phyloP scores from a whole-genome alignment of 2,329 filamentous ascomycete genomes.

The Polychaeton citri region DNA sequence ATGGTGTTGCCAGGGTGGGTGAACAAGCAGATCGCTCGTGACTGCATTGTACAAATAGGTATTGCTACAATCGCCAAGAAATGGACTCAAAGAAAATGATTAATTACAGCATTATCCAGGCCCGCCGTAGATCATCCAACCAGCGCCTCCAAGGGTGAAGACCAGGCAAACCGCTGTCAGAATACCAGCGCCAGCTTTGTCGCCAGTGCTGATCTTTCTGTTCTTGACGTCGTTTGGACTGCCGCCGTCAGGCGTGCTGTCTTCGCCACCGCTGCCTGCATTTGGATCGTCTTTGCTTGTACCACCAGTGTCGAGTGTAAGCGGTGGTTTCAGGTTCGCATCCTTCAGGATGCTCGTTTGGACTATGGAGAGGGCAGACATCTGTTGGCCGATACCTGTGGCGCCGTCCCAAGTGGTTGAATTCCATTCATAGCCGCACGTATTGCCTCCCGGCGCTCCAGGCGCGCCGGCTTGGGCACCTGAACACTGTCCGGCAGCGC shows the following conservation, averaged over 20 bases:
- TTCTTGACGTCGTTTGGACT: neutral
- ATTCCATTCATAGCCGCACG: slow-evolving; percentile 29
- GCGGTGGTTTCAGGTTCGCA: slow-evolving; percentile 9
- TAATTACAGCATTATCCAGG: neutral
- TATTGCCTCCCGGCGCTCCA: slow-evolving; percentile 20
- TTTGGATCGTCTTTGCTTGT: slow-evolving; percentile 33
- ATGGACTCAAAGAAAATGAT: neutral
- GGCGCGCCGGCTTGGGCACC: slow-evolving; percentile 30
- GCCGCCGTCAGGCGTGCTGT: slow-evolving; percentile 15
- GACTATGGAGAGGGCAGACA: slow-evolving; percentile 40
- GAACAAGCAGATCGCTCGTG: neutral
- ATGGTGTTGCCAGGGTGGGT: neutral
- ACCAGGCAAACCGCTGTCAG: slow-evolving; percentile 45
- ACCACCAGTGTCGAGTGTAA: slow-evolving; percentile 37
- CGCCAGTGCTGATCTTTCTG: slow-evolving; percentile 37
- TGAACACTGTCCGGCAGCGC: slow-evolving; percentile 40
- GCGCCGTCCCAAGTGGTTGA: slow-evolving; percentile 28
- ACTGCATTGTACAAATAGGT: neutral
- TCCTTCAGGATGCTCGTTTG: slow-evolving; percentile 24
- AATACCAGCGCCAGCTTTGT: slow-evolving; percentile 55
- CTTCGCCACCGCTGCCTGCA: slow-evolving; percentile 22
- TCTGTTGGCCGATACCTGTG: slow-evolving; percentile 39
- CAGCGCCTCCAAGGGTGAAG: slow-evolving; percentile 36
- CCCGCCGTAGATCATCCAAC: neutral
- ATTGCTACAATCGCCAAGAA: neutral